phyloP scores from a whole-genome alignment of 495 filamentous ascomycete genomes.

The Massariosphaeria phaeospora region DNA sequence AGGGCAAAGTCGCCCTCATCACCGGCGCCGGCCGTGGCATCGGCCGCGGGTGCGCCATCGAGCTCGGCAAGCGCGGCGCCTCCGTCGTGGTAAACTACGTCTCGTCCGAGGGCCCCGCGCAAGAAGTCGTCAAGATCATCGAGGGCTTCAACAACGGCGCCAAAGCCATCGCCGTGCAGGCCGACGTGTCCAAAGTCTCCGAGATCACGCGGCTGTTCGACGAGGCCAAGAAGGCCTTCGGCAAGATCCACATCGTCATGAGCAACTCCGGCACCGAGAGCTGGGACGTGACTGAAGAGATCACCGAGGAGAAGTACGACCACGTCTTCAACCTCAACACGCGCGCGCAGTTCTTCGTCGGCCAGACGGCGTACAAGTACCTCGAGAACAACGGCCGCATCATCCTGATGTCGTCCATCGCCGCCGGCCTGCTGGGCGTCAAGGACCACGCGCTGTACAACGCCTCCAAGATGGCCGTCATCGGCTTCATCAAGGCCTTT shows the following conservation, averaged over 20 bases:
- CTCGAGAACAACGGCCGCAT: constrained; percentile 63
- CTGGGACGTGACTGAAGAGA: constrained; percentile 60
- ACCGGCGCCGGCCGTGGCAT: constrained; percentile 56
- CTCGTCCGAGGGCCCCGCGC: constrained; percentile 55
- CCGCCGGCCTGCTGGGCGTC: constrained; percentile 54
- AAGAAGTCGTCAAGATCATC: constrained; percentile 60
- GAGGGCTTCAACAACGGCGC: constrained; percentile 55
- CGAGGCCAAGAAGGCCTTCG: constrained; percentile 61
- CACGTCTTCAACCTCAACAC: constrained; percentile 72
- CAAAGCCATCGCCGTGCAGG: constrained; percentile 58
- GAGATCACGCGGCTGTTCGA: constrained; percentile 61
- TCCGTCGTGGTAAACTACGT: constrained; percentile 76
- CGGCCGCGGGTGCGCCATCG: constrained; percentile 68
- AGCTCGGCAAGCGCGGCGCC: constrained; percentile 67
- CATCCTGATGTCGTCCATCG: constrained; percentile 58
- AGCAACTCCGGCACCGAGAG: constrained; percentile 63
- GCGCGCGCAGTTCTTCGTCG: constrained; percentile 78
- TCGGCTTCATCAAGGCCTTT: constrained; percentile 72
- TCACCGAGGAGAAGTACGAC: constrained; percentile 72
- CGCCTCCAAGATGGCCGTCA: constrained; percentile 70
- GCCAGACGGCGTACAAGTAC: constrained; percentile 67
- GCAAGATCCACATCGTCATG: constrained; percentile 70
- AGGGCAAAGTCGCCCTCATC: constrained; percentile 67
- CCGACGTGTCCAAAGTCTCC: constrained; percentile 63
- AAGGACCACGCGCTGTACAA: constrained; percentile 72